Conservation (phyloP, 176 grass and related monocot genomes). For the Phoenix dactylifera region DNA sequence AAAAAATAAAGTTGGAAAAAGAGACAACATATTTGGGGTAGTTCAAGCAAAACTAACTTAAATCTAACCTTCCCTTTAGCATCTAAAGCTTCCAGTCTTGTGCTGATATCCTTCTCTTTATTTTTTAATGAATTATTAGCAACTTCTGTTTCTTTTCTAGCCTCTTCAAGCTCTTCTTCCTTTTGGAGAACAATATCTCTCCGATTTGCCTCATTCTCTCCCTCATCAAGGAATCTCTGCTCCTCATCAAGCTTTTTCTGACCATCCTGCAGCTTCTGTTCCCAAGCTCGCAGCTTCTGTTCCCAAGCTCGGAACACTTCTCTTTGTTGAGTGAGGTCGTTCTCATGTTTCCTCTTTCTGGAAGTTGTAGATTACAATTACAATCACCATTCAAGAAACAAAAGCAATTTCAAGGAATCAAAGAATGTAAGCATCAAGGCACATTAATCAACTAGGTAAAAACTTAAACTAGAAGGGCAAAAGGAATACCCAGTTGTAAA, state of each 20-base stretch:
- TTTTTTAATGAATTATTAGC: conserved; percentile 50
- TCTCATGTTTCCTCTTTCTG: conserved; percentile 61
- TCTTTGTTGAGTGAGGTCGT: conserved; percentile 56
- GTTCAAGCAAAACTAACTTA: background rate
- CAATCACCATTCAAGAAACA: conserved; percentile 15
- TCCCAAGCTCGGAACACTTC: conserved; percentile 69
- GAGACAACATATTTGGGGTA: too few species aligned
- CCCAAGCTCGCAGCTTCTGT: conserved; percentile 63
- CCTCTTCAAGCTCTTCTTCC: conserved; percentile 68
- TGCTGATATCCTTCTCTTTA: conserved; percentile 57
- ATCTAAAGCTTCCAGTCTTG: conserved; percentile 42
- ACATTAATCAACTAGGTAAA: too few species aligned
- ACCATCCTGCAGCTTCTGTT: conserved; percentile 72
- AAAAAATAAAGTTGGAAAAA: background rate
- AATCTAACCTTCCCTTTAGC: conserved; percentile 56
- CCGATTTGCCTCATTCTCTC: conserved; percentile 71
- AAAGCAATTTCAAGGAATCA: background rate
- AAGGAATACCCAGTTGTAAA: conserved; percentile 56
- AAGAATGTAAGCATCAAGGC: background rate
- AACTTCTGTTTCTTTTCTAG: conserved; percentile 37
- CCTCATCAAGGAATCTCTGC: conserved; percentile 69
- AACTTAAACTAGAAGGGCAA: conserved; percentile 1
- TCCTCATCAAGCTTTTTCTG: conserved; percentile 67
- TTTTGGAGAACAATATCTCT: conserved; percentile 51
- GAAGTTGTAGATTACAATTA: background rate